These are phyloP conservation scores for Microdochium bolleyi DNA, from an alignment of 2,329 filamentous ascomycete genomes.

Conservation along the genomic window DNA sequence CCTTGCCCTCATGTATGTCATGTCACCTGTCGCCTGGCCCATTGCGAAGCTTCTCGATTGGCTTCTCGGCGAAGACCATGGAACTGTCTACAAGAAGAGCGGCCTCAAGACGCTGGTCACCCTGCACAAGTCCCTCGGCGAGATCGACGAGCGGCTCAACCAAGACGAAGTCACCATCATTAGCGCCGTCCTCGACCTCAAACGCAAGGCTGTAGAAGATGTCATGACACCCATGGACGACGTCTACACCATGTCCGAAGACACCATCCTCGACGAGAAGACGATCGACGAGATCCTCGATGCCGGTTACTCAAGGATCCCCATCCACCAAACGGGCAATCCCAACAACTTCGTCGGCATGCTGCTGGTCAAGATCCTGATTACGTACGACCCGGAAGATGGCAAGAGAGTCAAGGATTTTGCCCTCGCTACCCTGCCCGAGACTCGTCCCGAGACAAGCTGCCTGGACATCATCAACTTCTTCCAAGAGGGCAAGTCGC, in stretches of 20 bases:
- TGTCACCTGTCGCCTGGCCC: slow-evolving; percentile 86
- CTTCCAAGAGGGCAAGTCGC: slow-evolving; percentile 98
- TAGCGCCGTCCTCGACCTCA: slow-evolving; percentile 89
- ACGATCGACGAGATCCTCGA: slow-evolving; percentile 93
- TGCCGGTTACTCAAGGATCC: slow-evolving; percentile 91
- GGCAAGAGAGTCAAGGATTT: slow-evolving; percentile 81
- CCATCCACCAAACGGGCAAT: slow-evolving; percentile 83
- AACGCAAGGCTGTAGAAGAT: slow-evolving; percentile 87
- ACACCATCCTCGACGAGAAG: slow-evolving; percentile 83
- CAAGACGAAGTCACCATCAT: slow-evolving; percentile 99
- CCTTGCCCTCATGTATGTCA: slow-evolving; percentile 81
- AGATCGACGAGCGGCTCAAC: slow-evolving; percentile 81
- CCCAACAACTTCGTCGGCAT: slow-evolving; percentile 89
- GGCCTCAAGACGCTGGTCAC: slow-evolving; percentile 94
- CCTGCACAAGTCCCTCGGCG: slow-evolving; percentile 83
- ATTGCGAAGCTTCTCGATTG: slow-evolving; percentile 92
- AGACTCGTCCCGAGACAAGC: slow-evolving; percentile 90
- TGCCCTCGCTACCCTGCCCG: slow-evolving; percentile 84
- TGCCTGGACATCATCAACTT: slow-evolving; percentile 99
- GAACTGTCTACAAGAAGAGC: slow-evolving; percentile 96
- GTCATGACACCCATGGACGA: slow-evolving; percentile 99
- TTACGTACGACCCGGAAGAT: slow-evolving; percentile 97
- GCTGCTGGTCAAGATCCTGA: slow-evolving; percentile 96
- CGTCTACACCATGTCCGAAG: slow-evolving; percentile 93
- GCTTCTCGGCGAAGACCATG: slow-evolving; percentile 88